These are phyloP conservation scores for Bipolaris victoriae DNA, from an alignment of 2,329 filamentous ascomycete species.

Conservation along the genomic window DNA sequence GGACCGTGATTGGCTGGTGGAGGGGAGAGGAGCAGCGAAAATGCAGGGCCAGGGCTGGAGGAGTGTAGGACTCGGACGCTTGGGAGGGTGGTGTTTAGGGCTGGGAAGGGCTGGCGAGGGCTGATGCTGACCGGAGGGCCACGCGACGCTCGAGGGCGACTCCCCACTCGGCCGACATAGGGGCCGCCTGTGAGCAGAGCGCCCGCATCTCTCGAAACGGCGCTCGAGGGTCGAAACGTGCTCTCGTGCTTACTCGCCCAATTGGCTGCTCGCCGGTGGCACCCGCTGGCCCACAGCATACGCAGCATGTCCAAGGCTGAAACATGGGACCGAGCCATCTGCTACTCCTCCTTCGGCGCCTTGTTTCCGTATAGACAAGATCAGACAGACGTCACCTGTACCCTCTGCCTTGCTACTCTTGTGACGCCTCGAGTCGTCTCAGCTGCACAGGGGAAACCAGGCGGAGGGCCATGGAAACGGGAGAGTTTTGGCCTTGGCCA, in stretches of 20 bases:
- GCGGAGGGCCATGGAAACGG: constrained; percentile 1
- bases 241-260: constrained; percentile 18
- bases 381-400: neutral
- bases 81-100: neutral
- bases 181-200: constrained; percentile 23
- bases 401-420: neutral
- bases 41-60: constrained; percentile 6
- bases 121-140: constrained; percentile 25
- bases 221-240: constrained; percentile 28
- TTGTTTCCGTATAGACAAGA: neutral
- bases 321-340: constrained; percentile 17
- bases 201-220: constrained; percentile 13
- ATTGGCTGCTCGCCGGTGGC: constrained; percentile 10
- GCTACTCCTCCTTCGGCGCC: constrained; percentile 12
- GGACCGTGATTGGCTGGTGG: constrained; percentile 8
- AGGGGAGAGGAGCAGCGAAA: constrained; percentile 1
- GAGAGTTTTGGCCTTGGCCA: neutral
- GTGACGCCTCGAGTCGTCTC: neutral
- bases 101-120: constrained; percentile 16
- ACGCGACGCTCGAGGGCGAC: constrained; percentile 15
- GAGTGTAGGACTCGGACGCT: no score
- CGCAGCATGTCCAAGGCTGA: constrained; percentile 15
- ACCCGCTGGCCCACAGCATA: constrained; percentile 1
- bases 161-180: neutral
- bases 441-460: neutral